These are phyloP conservation scores for Pleurotus platypus DNA, from an alignment of 768 basidiomycete species.

Conservation along the genomic window DNA sequence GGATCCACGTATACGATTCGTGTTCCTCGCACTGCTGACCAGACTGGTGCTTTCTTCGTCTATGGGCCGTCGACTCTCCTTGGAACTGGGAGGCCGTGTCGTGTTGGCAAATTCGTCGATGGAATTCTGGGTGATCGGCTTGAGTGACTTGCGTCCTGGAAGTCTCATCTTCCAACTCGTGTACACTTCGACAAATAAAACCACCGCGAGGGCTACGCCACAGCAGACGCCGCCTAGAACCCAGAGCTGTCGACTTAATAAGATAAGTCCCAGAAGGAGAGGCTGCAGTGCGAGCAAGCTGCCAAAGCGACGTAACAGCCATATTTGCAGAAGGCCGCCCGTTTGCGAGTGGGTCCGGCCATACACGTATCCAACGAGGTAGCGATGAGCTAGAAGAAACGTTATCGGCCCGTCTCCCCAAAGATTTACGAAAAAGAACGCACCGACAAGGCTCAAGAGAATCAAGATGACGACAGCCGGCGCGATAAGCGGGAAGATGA, in stretches of 20 bases:
- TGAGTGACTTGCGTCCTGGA: slow-evolving; percentile 47
- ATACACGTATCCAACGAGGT: slow-evolving; percentile 75
- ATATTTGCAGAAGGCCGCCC: slow-evolving; percentile 70
- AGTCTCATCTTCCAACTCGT: slow-evolving; percentile 43
- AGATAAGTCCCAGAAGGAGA: slow-evolving; percentile 67
- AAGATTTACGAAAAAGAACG: slow-evolving; percentile 16
- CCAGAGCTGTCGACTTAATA: slow-evolving; percentile 67
- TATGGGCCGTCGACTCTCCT: slow-evolving; percentile 22
- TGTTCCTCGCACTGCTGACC: slow-evolving; percentile 33
- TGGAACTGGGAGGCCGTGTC: slow-evolving; percentile 28
- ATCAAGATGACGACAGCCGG: slow-evolving; percentile 67
- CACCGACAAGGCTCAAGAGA: slow-evolving; percentile 64
- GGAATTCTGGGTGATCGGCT: slow-evolving; percentile 54
- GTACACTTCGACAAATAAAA: slow-evolving; percentile 61
- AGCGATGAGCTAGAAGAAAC: slow-evolving; percentile 62
- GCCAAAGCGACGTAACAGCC: slow-evolving; percentile 71
- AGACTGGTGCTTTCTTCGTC: slow-evolving; percentile 52
- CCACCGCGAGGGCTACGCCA: slow-evolving; percentile 49
- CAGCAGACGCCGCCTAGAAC: slow-evolving; percentile 64
- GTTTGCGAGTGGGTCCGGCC: slow-evolving; percentile 71
- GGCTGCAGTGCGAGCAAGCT: slow-evolving; percentile 73
- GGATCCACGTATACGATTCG: slow-evolving; percentile 57
- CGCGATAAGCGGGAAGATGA: slow-evolving; percentile 75
- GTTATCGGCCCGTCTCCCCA: not conserved
- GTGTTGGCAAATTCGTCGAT: slow-evolving; percentile 47